phyloP scores from a whole-genome alignment of 331 rosid genomes.

The Stylosanthes scabra region DNA sequence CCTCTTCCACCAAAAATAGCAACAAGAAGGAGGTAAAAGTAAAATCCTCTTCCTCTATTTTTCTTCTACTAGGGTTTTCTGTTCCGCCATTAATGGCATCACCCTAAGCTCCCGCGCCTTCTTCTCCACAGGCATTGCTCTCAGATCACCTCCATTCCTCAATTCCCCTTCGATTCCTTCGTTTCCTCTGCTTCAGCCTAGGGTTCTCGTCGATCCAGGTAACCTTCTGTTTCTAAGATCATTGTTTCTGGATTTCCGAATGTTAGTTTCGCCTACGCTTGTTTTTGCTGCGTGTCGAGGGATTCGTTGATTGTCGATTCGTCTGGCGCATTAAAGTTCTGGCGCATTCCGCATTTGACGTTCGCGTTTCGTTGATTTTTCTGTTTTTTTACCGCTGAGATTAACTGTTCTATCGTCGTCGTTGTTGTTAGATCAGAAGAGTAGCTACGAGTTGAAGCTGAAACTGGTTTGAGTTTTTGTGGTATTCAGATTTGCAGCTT shows the following conservation, averaged over 20 bases:
- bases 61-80: slow-evolving; percentile 45
- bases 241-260: background rate
- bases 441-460: background rate
- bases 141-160: slow-evolving; percentile 29
- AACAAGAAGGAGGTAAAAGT: too few species aligned
- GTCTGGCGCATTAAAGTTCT: background rate
- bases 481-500: slow-evolving; percentile 35
- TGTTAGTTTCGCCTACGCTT: background rate
- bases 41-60: slow-evolving; percentile 33
- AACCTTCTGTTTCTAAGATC: background rate
- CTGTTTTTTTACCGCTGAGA: background rate
- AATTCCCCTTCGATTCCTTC: slow-evolving; percentile 25
- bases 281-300: background rate
- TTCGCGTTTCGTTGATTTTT: background rate
- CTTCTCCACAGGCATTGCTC: slow-evolving; percentile 39
- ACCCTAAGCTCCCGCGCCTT: background rate
- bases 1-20: slow-evolving; percentile 2
- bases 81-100: slow-evolving; percentile 49
- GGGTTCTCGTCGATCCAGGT: slow-evolving; percentile 43
- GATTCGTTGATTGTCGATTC: background rate
- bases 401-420: background rate
- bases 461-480: slow-evolving; percentile 38
- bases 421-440: background rate
- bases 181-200: background rate
- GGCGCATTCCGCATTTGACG: background rate